Evolutionary conservation across 371 early-diverging fungal genomes (phyloP).

Genomic region (Circinella umbellata): DNA sequence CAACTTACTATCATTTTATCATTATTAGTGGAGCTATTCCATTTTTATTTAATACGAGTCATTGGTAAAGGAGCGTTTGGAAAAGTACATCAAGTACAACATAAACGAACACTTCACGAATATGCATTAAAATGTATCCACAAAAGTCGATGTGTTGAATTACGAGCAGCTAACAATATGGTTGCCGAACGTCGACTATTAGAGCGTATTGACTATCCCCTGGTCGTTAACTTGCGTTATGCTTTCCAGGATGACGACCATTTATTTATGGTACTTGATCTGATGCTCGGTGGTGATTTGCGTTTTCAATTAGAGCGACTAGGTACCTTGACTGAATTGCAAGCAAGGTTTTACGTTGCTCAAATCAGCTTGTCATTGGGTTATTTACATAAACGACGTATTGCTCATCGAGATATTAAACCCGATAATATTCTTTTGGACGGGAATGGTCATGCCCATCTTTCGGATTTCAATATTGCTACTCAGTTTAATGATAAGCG

Average conservation of each 20-base stretch:
- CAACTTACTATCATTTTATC: too few relatives aligned
- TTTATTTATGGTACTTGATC: conserved; percentile 79
- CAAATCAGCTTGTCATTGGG: conserved; percentile 71
- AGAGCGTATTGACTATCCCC: conserved; percentile 52
- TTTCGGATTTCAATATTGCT: conserved; percentile 90
- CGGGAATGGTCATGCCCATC: conserved; percentile 79
- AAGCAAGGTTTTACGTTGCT: conserved; percentile 78
- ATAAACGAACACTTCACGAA: conserved; percentile 61
- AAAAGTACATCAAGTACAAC: conserved; percentile 86
- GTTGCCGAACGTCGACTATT: conserved; percentile 58
- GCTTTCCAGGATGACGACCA: conserved; percentile 84
- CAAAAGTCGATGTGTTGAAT: conserved; percentile 58
- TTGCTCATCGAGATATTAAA: conserved; percentile 89
- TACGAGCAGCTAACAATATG: conserved; percentile 59
- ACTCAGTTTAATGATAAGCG: conserved; percentile 59
- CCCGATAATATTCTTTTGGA: conserved; percentile 96
- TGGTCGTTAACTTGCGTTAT: conserved; percentile 72
- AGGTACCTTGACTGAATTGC: conserved; percentile 68
- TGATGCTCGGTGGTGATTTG: conserved; percentile 89
- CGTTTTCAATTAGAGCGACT: conserved; percentile 75
- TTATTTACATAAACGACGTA: conserved; percentile 66
- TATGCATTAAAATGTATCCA: conserved; percentile 67
- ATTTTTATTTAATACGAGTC: conserved; percentile 57
- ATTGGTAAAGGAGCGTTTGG: conserved; percentile 82
- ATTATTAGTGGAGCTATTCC: conserved; percentile 10